Base-by-base conservation (phyloP, 2,329 filamentous ascomycete species). In the Periconia macrospinosa region DNA sequence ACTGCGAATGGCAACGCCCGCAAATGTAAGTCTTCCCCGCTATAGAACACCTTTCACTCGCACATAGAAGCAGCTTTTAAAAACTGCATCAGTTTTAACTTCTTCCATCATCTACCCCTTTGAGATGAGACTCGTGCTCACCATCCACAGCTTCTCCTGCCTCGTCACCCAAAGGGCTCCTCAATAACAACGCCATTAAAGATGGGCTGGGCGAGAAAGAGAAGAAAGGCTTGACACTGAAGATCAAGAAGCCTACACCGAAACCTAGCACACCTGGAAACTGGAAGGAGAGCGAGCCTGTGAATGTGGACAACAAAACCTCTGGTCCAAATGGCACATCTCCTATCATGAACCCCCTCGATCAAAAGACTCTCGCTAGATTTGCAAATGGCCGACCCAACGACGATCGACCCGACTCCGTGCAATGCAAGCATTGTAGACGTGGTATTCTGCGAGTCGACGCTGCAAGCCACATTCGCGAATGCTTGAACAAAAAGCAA, bases 371-470 rank as follows among this genome's bases (percentile, higher is more conserved):
- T 14, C 84, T 89, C 62, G 86, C 91, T 55, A 89, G 89, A 5
- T 97, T 97, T 73, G 81, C 86, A 3, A 92, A 88, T 45, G 91
- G 91, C 57, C 86, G 88, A 53, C 91, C 92, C 0, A 82, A 96
- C 61, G 87, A 92, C 63, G 92, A 96, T 67, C 81, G 81, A 52
- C 84, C 89, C 11, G 91, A 96, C 58, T 83, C 91, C 10, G 86
- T 94, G 47, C 75, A 78, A 61, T 99, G 93, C 82, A 97, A 94
- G 72, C 91, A 95, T 72, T 99, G 93, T 78, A 96, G 94, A 76
- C 92, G 95, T 66, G 89, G 89, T 48, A 84, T 96, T 13, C 80
- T 94, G 14, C 89, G 88, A 65, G 85, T 85, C 30, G 89, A 90
- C 1, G 87, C 88, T 54, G 84, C 85, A 17, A 30, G 14, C 14